phyloP scores from a whole-genome alignment of 2,329 filamentous ascomycete genomes.

The Aureobasidium sp. region DNA sequence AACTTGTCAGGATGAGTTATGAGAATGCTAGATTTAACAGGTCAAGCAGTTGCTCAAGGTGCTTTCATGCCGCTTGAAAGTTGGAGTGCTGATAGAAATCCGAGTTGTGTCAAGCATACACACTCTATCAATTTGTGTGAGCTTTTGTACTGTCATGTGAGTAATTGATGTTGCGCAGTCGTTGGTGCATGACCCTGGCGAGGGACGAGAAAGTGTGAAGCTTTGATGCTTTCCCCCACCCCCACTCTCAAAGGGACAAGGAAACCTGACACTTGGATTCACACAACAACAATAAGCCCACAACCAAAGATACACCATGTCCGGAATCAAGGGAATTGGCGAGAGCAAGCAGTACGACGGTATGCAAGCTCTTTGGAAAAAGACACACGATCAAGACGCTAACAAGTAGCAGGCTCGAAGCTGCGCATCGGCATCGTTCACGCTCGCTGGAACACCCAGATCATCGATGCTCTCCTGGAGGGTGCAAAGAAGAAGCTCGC shows the following conservation, averaged over 20 bases:
- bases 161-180: neutral
- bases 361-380: slow-evolving; percentile 23
- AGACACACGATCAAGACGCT: slow-evolving; percentile 13
- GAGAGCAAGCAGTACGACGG: slow-evolving; percentile 52
- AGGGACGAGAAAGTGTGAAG: neutral
- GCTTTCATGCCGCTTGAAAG: too few species aligned
- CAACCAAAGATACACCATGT: slow-evolving; percentile 32
- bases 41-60: too few species aligned
- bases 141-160: too few species aligned
- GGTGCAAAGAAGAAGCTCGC: slow-evolving; percentile 74
- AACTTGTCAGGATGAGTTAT: too few species aligned
- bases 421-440: slow-evolving; percentile 93
- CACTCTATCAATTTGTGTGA: neutral
- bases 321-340: slow-evolving; percentile 57
- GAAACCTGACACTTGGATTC: neutral
- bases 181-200: neutral
- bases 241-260: neutral
- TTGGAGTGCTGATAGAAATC: too few species aligned
- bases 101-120: neutral
- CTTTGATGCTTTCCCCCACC: neutral
- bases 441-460: slow-evolving; percentile 85
- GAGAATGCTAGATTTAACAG: too few species aligned
- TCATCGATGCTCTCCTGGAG: slow-evolving; percentile 77
- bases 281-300: neutral
- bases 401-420: slow-evolving; percentile 37